Evolutionary conservation across 208 protist species (phyloP).

Genomic region (Crithidia fasciculata): DNA sequence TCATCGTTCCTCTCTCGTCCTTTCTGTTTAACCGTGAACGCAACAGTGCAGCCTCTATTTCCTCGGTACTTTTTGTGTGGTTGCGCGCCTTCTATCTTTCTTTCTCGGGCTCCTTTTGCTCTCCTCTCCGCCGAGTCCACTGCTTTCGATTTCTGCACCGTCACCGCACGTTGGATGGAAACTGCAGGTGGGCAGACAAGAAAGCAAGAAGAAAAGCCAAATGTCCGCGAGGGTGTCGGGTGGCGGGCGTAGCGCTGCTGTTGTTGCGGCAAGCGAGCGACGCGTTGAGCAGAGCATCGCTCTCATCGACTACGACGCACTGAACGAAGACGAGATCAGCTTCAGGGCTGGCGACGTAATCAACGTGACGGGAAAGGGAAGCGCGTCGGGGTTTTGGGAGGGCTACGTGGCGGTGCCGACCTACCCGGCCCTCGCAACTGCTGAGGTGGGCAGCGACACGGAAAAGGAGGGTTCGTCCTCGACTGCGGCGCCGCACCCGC

Average conservation of each 20-base stretch:
- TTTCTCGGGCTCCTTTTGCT: not conserved
- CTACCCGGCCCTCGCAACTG: constrained; percentile 11
- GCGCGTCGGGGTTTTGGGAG: constrained; percentile 85
- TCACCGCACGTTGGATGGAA: not conserved
- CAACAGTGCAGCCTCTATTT: too few species aligned
- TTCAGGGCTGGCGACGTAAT: constrained; percentile 88
- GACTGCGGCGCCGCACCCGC: not conserved
- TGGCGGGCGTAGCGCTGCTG: not conserved
- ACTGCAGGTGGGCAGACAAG: not conserved
- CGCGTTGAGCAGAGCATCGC: constrained; percentile 76
- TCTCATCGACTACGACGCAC: constrained; percentile 76
- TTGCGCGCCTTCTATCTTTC: not conserved
- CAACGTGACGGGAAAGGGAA: constrained; percentile 75
- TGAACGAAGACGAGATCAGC: constrained; percentile 72
- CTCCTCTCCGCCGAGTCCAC: not conserved
- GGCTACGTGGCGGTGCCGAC: constrained; percentile 59
- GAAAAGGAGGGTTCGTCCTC: constrained; percentile 14
- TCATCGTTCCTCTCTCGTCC: constrained; percentile 6
- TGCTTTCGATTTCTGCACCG: not conserved
- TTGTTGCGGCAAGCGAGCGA: not conserved
- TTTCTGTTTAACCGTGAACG: too few species aligned
- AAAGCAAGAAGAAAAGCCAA: not conserved
- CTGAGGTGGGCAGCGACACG: constrained; percentile 4
- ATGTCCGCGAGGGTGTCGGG: not conserved
- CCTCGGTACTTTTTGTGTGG: too few species aligned